Percentiles rank a stretch among this genome's conserved stretches.
These are phyloP conservation scores for Serpula lacrymans DNA, from an alignment of 768 basidiomycete species.

Conservation along the genomic window DNA sequence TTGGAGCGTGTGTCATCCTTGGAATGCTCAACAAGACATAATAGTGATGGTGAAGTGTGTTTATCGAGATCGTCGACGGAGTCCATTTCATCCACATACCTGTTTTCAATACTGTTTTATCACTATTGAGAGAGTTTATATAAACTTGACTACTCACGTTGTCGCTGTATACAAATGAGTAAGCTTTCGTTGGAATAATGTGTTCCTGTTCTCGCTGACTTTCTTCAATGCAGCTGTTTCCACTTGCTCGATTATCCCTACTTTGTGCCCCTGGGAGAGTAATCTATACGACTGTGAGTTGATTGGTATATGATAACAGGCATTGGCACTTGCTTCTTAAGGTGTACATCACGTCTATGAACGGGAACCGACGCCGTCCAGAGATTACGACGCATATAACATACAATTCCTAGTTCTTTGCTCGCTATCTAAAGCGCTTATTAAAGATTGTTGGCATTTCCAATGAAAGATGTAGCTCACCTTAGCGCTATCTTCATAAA, in stretches of 20 bases:
- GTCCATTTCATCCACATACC: slow-evolving; percentile 80
- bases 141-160: slow-evolving; percentile 63
- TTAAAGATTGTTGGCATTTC: slow-evolving; percentile 10
- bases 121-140: background rate
- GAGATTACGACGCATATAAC: slow-evolving; percentile 70
- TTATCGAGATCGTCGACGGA: slow-evolving; percentile 61
- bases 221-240: slow-evolving; percentile 92
- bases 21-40: slow-evolving; percentile 63
- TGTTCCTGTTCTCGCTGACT: slow-evolving; percentile 68
- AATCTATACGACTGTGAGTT: slow-evolving; percentile 41
- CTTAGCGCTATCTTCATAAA: slow-evolving; percentile 83
- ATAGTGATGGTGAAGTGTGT: slow-evolving; percentile 60
- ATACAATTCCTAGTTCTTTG: slow-evolving; percentile 75
- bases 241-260: slow-evolving; percentile 77
- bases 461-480: slow-evolving; percentile 28
- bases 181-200: slow-evolving; percentile 69
- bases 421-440: slow-evolving; percentile 66
- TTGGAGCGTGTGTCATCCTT: slow-evolving; percentile 11
- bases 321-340: slow-evolving; percentile 60
- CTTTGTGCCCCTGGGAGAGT: slow-evolving; percentile 74
- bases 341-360: slow-evolving; percentile 63
- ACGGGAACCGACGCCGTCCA: slow-evolving; percentile 71
- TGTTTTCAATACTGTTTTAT: slow-evolving; percentile 25
- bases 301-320: background rate
- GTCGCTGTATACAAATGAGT: slow-evolving; percentile 82